Conservation (phyloP, 1,284 basidiomycete genomes). For the Waitea zeae region DNA sequence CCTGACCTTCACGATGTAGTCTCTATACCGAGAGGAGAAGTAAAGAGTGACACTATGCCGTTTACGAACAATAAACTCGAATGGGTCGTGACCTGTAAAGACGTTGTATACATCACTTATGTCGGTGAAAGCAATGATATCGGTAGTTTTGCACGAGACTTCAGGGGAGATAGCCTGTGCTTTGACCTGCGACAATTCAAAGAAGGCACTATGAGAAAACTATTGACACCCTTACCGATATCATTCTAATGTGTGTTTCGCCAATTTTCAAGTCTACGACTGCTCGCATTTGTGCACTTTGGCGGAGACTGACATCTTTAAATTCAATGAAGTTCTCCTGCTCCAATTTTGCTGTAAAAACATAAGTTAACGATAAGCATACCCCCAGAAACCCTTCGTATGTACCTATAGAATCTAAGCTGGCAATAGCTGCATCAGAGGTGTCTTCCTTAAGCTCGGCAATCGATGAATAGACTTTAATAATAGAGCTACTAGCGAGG, state of each 20-base stretch:
- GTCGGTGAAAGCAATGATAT: slow-evolving; percentile 62
- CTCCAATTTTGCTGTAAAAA: slow-evolving; percentile 33
- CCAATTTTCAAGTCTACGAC: slow-evolving; percentile 48
- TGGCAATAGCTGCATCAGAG: too few species aligned
- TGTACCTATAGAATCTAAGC: too few species aligned
- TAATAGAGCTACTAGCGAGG: slow-evolving; percentile 12
- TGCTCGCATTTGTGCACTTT: slow-evolving; percentile 37
- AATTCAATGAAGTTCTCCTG: slow-evolving; percentile 34
- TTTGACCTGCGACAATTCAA: slow-evolving; percentile 27
- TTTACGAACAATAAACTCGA: slow-evolving; percentile 69
- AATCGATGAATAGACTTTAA: slow-evolving; percentile 42
- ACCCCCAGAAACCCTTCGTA: background rate
- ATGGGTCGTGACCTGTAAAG: slow-evolving; percentile 51
- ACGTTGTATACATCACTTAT: slow-evolving; percentile 78
- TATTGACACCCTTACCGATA: slow-evolving; percentile 28
- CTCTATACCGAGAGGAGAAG: slow-evolving; percentile 50
- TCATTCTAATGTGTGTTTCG: slow-evolving; percentile 47
- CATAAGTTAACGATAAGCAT: slow-evolving; percentile 5
- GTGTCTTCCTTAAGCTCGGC: too few species aligned
- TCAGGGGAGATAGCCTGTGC: slow-evolving; percentile 43
- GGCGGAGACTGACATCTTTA: slow-evolving; percentile 42
- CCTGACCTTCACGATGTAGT: slow-evolving; percentile 57
- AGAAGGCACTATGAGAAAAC: slow-evolving; percentile 5
- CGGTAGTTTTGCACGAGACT: slow-evolving; percentile 55
- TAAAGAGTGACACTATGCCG: slow-evolving; percentile 53